Conservation (phyloP, 2,329 filamentous ascomycete species). For the Immersiporthe knoxdaviesiana region DNA sequence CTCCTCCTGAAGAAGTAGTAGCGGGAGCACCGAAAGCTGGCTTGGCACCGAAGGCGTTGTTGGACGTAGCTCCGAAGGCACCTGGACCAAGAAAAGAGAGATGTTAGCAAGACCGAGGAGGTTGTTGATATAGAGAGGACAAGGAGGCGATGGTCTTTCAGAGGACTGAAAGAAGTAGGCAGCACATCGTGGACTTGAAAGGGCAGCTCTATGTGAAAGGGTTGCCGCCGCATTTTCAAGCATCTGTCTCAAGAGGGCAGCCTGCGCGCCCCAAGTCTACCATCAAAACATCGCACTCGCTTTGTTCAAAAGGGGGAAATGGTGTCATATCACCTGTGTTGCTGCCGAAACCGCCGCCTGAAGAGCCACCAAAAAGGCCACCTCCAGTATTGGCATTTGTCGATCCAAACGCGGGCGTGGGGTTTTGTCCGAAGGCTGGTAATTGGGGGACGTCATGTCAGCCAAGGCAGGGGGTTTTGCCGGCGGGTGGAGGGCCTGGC, state of each 20-base stretch:
- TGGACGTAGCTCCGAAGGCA: slow-evolving; percentile 42
- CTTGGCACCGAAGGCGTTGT: slow-evolving; percentile 47
- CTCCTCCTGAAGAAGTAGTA: slow-evolving; percentile 44
- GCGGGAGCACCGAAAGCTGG: slow-evolving; percentile 57
- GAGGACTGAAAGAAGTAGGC: neutral
- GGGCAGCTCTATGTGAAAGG: slow-evolving; percentile 12
- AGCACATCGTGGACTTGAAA: slow-evolving; percentile 9
- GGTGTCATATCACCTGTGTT: slow-evolving; percentile 36
- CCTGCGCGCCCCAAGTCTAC: slow-evolving; percentile 12
- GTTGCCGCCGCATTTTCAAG: slow-evolving; percentile 23
- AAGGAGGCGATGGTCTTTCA: neutral
- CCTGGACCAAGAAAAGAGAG: slow-evolving; percentile 27
- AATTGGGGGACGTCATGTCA: slow-evolving; percentile 28
- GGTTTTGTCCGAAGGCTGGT: slow-evolving; percentile 46
- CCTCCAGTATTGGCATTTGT: slow-evolving; percentile 38
- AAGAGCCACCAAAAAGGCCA: slow-evolving; percentile 49
- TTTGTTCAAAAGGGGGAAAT: slow-evolving; percentile 26
- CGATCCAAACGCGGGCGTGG: slow-evolving; percentile 39
- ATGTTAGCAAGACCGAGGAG: slow-evolving; percentile 17
- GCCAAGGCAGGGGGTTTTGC: slow-evolving; percentile 27
- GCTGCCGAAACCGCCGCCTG: slow-evolving; percentile 45
- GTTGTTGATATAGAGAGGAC: neutral
- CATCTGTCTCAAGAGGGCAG: slow-evolving; percentile 4
- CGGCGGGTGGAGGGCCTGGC: slow-evolving; percentile 32
- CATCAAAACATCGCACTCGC: slow-evolving; percentile 27